Evolutionary conservation across 2,329 filamentous ascomycete genomes (phyloP).

Genomic region (Onygenales sp.): DNA sequence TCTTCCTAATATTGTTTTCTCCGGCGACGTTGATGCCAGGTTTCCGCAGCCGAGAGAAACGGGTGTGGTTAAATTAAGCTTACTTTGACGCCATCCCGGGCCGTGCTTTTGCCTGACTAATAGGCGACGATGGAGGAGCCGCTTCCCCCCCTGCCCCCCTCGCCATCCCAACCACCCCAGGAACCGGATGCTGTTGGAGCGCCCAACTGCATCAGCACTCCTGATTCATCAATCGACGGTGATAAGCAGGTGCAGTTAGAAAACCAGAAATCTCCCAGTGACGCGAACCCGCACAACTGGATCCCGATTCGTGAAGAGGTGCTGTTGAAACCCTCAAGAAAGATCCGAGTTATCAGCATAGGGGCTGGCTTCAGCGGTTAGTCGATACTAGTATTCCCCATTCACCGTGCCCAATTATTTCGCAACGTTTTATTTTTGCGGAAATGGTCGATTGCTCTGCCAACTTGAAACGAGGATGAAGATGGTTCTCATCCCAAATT

Average conservation of each 20-base stretch:
- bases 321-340: background rate
- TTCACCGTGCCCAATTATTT: background rate
- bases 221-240: background rate
- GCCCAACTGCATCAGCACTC: too few relatives aligned
- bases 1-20: too few relatives aligned
- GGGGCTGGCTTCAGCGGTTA: background rate
- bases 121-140: too few relatives aligned
- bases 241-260: background rate
- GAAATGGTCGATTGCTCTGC: background rate
- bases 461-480: background rate
- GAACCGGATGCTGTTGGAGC: too few relatives aligned
- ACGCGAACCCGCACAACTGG: background rate
- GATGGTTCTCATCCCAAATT: background rate
- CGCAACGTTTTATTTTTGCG: too few relatives aligned
- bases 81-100: background rate
- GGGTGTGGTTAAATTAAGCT: background rate
- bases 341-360: background rate
- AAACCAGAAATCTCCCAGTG: too few relatives aligned
- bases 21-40: too few relatives aligned
- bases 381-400: background rate
- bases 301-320: background rate
- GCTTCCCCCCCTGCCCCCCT: too few relatives aligned
- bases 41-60: too few relatives aligned
- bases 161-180: too few relatives aligned
- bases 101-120: background rate